Evolutionary conservation across 2,329 filamentous ascomycete species (phyloP).

Genomic region (Leptographium procerum): DNA sequence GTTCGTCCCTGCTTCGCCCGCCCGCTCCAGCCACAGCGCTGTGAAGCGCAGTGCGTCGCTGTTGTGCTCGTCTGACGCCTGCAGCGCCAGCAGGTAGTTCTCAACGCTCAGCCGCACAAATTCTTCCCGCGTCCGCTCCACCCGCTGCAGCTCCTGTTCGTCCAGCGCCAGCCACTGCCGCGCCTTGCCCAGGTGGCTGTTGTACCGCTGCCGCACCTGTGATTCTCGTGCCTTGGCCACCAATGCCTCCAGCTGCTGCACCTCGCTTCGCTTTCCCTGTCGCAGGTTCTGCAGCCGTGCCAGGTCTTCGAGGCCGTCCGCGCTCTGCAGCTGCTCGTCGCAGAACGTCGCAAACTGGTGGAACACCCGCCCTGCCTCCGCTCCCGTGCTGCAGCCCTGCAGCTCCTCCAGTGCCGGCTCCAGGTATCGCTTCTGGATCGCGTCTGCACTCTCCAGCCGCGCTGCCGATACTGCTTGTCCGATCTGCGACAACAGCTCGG

Average conservation of each 20-base stretch:
- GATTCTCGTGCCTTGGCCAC: constrained; percentile 38
- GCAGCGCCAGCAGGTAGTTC: constrained; percentile 80
- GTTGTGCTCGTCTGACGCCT: constrained; percentile 77
- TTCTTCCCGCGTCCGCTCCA: constrained; percentile 63
- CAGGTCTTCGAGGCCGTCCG: constrained; percentile 75
- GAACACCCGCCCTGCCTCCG: constrained; percentile 76
- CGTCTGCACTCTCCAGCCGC: constrained; percentile 78
- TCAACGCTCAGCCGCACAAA: constrained; percentile 84
- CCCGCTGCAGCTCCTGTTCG: constrained; percentile 69
- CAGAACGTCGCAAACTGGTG: constrained; percentile 95
- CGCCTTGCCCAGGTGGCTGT: constrained; percentile 56
- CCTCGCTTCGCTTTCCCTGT: constrained; percentile 70
- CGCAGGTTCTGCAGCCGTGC: constrained; percentile 67
- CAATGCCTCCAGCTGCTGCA: constrained; percentile 57
- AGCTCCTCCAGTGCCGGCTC: constrained; percentile 75
- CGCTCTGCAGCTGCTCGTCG: constrained; percentile 82
- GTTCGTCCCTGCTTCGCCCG: constrained; percentile 66
- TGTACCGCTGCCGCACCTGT: constrained; percentile 44
- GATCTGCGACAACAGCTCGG: constrained; percentile 76
- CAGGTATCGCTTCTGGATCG: constrained; percentile 79
- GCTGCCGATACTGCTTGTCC: constrained; percentile 84
- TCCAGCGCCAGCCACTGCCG: constrained; percentile 86
- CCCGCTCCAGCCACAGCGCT: constrained; percentile 84
- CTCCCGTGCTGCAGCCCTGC: constrained; percentile 52
- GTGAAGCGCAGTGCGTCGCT: constrained; percentile 87